phyloP scores from a whole-genome alignment of 2,329 filamentous ascomycete species.

The Pyrenochaeta sp. region DNA sequence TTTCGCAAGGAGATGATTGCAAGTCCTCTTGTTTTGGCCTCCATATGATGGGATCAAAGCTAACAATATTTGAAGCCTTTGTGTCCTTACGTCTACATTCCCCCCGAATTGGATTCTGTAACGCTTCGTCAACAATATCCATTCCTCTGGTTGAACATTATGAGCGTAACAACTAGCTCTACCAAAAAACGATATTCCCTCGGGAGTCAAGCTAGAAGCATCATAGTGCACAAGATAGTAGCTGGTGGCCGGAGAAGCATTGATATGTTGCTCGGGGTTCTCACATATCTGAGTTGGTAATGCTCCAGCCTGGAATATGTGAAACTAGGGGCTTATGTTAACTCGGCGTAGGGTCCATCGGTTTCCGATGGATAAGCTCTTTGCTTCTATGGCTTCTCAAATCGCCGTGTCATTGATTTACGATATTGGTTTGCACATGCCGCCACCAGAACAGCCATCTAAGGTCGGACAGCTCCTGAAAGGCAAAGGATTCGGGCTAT shows the following conservation, averaged over 20 bases:
- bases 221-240: background rate
- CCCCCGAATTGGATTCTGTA: background rate
- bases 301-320: background rate
- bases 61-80: background rate
- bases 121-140: background rate
- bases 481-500: background rate
- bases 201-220: background rate
- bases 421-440: background rate
- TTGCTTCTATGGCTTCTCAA: background rate
- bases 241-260: background rate
- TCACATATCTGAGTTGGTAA: background rate
- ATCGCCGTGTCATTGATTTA: background rate
- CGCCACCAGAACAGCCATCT: background rate
- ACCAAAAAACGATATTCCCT: background rate
- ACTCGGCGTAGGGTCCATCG: background rate
- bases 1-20: background rate
- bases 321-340: background rate
- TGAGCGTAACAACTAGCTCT: background rate
- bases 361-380: background rate
- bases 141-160: background rate
- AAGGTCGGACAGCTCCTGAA: background rate
- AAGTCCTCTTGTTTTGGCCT: background rate
- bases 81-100: background rate
- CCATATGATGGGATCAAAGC: background rate
- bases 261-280: background rate